Conservation (phyloP, 2,329 filamentous ascomycete species). For the Paecilomyces variotii region DNA sequence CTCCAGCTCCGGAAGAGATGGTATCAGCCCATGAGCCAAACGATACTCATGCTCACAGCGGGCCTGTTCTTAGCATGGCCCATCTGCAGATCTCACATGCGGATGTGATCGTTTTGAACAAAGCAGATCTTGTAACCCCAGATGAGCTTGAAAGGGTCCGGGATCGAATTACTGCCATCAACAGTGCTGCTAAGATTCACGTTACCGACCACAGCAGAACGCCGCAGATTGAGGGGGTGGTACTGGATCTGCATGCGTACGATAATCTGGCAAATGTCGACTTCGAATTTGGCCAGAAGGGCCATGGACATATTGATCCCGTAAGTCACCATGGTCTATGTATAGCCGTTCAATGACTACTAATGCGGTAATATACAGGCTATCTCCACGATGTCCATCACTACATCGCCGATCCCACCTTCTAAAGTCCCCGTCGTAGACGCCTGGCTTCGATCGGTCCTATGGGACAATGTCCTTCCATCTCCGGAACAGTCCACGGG, state of each 20-base stretch:
- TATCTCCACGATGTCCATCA: slow-evolving; percentile 74
- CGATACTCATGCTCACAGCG: slow-evolving; percentile 33
- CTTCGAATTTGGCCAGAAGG: slow-evolving; percentile 64
- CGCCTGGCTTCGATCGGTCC: slow-evolving; percentile 68
- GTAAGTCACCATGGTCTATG: slow-evolving; percentile 42
- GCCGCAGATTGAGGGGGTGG: slow-evolving; percentile 71
- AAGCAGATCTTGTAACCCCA: slow-evolving; percentile 70
- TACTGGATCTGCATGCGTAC: slow-evolving; percentile 89
- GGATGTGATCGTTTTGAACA: slow-evolving; percentile 92
- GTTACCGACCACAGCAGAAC: slow-evolving; percentile 73
- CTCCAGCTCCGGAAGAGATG: slow-evolving; percentile 41
- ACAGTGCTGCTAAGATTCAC: slow-evolving; percentile 77
- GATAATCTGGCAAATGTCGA: slow-evolving; percentile 59
- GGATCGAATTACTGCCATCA: slow-evolving; percentile 72
- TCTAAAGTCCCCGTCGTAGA: slow-evolving; percentile 60
- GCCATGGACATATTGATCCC: slow-evolving; percentile 85
- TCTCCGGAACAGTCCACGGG: slow-evolving; percentile 1
- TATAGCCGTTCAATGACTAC: slow-evolving; percentile 7
- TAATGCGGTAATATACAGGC: slow-evolving; percentile 43
- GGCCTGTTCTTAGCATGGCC: slow-evolving; percentile 76
- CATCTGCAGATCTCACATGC: slow-evolving; percentile 96
- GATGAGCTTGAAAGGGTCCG: slow-evolving; percentile 62
- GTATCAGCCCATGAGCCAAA: slow-evolving; percentile 31
- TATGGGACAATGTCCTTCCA: slow-evolving; percentile 61
- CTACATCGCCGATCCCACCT: slow-evolving; percentile 52